Evolutionary conservation across 225 moss, liverwort and hornwort genomes (phyloP).

Genomic region (Takakia lepidozioides): DNA sequence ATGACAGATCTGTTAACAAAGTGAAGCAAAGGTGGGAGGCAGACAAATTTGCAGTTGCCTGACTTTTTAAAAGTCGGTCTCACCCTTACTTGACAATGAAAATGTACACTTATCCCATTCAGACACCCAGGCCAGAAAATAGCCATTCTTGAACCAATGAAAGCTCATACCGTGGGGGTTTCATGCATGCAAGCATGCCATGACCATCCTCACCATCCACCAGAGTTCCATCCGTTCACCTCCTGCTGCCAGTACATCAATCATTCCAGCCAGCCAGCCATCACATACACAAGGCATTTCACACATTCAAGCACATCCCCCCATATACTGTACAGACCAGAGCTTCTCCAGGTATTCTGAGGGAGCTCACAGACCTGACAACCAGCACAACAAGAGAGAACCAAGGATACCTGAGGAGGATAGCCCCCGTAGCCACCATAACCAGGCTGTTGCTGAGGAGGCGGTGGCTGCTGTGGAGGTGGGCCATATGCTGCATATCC

Average conservation of each 20-base stretch:
- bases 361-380: background rate
- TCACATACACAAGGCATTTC: constrained; percentile 9
- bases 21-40: too few species aligned
- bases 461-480: constrained; percentile 68
- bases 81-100: background rate
- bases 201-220: constrained; percentile 97
- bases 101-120: background rate
- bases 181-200: constrained; percentile 69
- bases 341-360: too few species aligned
- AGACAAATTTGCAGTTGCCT: background rate
- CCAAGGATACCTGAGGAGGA: constrained; percentile 67
- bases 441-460: constrained; percentile 70
- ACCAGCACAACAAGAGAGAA: background rate
- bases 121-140: constrained; percentile 4
- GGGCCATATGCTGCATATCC: constrained; percentile 85
- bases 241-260: constrained; percentile 65
- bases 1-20: too few species aligned
- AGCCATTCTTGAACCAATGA: constrained; percentile 30
- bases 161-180: constrained; percentile 85
- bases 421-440: constrained; percentile 76
- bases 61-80: background rate
- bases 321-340: too few species aligned
- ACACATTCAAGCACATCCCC: too few species aligned
- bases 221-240: constrained; percentile 99
- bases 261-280: constrained; percentile 50